These are phyloP conservation scores for Penicillium verhagenii DNA, from an alignment of 495 filamentous ascomycete species.

Conservation along the genomic window DNA sequence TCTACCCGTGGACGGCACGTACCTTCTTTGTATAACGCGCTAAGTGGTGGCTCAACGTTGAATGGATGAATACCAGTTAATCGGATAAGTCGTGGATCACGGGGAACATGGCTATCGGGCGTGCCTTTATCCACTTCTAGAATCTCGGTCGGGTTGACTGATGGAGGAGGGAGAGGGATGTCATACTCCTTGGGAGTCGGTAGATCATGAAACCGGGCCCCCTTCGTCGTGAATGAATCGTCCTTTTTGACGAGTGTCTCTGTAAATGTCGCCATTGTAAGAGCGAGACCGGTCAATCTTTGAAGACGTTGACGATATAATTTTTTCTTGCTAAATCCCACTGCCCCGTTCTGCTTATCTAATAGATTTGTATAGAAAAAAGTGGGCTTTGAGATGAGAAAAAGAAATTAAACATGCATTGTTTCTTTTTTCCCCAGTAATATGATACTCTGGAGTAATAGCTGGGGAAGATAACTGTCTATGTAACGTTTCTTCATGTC, in stretches of 20 bases:
- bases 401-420: background rate
- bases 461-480: too few species aligned
- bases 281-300: too few species aligned
- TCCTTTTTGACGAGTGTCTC: conserved; percentile 13
- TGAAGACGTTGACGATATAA: background rate
- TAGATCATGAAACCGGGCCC: conserved; percentile 31
- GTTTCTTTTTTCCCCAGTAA: background rate
- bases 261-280: conserved; percentile 37
- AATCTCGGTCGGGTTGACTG: conserved; percentile 58
- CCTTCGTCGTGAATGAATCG: conserved; percentile 19
- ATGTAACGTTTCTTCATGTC: background rate
- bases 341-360: conserved; percentile 3
- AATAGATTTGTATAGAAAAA: conserved; percentile 3
- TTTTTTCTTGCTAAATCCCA: background rate
- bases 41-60: conserved; percentile 88
- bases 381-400: background rate
- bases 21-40: conserved; percentile 76
- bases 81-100: conserved; percentile 83
- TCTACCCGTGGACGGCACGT: too few species aligned
- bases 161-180: conserved; percentile 71
- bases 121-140: conserved; percentile 77
- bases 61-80: conserved; percentile 92
- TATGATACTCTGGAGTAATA: background rate
- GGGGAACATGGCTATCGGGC: conserved; percentile 80
- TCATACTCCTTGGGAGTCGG: conserved; percentile 33